Base-by-base conservation (phyloP, 2,329 filamentous ascomycete genomes). In the Talaromyces sp. region DNA sequence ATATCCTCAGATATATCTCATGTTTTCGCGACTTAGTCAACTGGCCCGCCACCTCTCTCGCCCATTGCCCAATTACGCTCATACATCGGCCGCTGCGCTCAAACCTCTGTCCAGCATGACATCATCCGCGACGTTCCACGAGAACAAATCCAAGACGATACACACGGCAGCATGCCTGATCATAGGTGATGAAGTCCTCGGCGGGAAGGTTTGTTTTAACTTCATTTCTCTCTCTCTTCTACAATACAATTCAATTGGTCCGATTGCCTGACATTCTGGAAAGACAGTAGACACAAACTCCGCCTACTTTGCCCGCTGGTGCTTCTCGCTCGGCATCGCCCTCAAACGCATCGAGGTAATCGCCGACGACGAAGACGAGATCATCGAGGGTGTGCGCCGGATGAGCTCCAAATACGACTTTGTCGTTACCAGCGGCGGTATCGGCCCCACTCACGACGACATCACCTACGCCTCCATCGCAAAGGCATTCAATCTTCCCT, bases 361-460 rank as follows among this genome's bases (percentile, higher is more conserved):
- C 70, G 89, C 91, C 65, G 95, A 99, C 71, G 93, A 97, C 66
- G 92, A 96, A 73, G 81, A 81, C 66, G 93, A 97, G 70, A 98
- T 99, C 72, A 81, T 93, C 58, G 93, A 98, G 75, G 92, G 92
- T 1, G 88, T 92, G 5, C 83, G 83, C 59, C 87, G 93, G 66
- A 96, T 99, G 92, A 96, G 91, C 72, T 83, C 84, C 59, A 88
- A 85, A 67, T 98, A 97, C 73, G 95, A 98, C 77, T 91, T 98
- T 74, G 91, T 99, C 52, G 91, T 98, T 5, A 98, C 95, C 6
- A 95, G 90, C 69, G 93, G 95, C 68, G 93, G 95, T 33, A 98
- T 99, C 72, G 93, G 93, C 11, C 95, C 95, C 67, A 98, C 93
- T 90, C 93, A 98, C 80, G 95, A 99, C 76, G 95, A 99, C 74